Evolutionary conservation across 1,284 basidiomycete genomes (phyloP).

Genomic region (Malassezia sympodialis): DNA sequence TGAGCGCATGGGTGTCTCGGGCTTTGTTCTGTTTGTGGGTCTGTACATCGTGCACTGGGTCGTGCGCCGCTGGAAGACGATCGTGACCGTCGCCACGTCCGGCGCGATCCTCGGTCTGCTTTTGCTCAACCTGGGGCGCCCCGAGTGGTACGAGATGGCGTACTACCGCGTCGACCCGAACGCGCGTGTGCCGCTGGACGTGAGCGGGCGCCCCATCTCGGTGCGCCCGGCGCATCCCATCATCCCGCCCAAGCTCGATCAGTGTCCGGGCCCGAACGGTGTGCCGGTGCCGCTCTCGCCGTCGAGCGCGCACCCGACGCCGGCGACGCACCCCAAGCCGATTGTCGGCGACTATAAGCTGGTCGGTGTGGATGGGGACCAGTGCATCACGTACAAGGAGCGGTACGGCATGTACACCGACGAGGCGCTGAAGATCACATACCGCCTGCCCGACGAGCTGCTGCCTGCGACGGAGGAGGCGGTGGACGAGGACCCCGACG

Average conservation of each 20-base stretch:
- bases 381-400: slow-evolving; percentile 44
- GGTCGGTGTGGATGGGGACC: slow-evolving; percentile 36
- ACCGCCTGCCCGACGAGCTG: slow-evolving; percentile 35
- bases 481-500: slow-evolving; percentile 45
- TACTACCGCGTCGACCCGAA: slow-evolving; percentile 45
- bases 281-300: slow-evolving; percentile 34
- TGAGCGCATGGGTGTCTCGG: neutral
- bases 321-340: slow-evolving; percentile 37
- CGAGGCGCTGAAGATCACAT: slow-evolving; percentile 45
- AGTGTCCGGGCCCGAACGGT: slow-evolving; percentile 38
- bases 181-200: slow-evolving; percentile 29
- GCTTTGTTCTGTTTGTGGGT: neutral
- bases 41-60: slow-evolving; percentile 11
- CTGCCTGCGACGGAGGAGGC: slow-evolving; percentile 25
- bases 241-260: slow-evolving; percentile 29
- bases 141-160: slow-evolving; percentile 47
- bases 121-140: slow-evolving; percentile 42
- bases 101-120: slow-evolving; percentile 34
- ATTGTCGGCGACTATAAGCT: slow-evolving; percentile 42
- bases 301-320: slow-evolving; percentile 36
- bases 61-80: slow-evolving; percentile 40
- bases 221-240: slow-evolving; percentile 25
- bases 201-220: neutral
- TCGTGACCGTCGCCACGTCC: slow-evolving; percentile 32
- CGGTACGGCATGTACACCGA: slow-evolving; percentile 47